Percentiles rank a stretch among this genome's conserved stretches.
phyloP scores from a whole-genome alignment of 1,284 basidiomycete species.

The Termitomyces sp. region DNA sequence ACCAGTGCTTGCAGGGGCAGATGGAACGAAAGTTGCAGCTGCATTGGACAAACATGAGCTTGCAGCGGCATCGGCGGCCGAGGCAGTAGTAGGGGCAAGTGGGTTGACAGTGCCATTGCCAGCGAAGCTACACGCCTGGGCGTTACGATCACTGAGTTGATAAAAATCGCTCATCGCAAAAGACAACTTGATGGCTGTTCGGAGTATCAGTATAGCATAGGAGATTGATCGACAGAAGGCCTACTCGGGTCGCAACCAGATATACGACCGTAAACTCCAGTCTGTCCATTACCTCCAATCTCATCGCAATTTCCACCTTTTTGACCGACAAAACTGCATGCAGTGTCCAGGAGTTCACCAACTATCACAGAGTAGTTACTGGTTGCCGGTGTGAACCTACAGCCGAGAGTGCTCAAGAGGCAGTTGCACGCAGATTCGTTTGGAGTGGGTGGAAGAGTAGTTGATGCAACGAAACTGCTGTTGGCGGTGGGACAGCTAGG shows the following conservation, averaged over 20 bases:
- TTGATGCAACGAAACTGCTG: conserved; percentile 58
- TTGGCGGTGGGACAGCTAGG: conserved; percentile 64
- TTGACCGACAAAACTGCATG: conserved; percentile 67
- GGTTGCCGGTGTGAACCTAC: conserved; percentile 63
- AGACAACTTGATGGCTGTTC: conserved; percentile 67
- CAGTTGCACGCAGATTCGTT: conserved; percentile 77
- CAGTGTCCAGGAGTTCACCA: conserved; percentile 64
- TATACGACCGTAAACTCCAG: conserved; percentile 73
- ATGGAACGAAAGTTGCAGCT: conserved; percentile 64
- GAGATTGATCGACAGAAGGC: conserved; percentile 24
- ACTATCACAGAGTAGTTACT: conserved; percentile 63
- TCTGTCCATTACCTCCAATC: conserved; percentile 69
- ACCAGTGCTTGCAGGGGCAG: conserved; percentile 37
- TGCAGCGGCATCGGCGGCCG: conserved; percentile 58
- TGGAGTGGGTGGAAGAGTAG: conserved; percentile 78
- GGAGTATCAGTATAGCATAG: conserved; percentile 12
- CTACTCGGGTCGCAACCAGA: conserved; percentile 72
- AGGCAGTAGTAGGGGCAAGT: conserved; percentile 46
- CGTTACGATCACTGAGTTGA: conserved; percentile 55
- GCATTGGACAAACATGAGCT: conserved; percentile 69
- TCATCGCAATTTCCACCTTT: conserved; percentile 59
- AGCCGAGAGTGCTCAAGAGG: conserved; percentile 62
- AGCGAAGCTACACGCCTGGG: conserved; percentile 65
- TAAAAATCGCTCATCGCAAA: conserved; percentile 83
- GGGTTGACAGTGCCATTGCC: conserved; percentile 80